A percentile compares a stretch with the other conserved stretches of the same genome.
These are phyloP conservation scores for Obba rivulosa DNA, from an alignment of 768 basidiomycete species.

Conservation along the genomic window DNA sequence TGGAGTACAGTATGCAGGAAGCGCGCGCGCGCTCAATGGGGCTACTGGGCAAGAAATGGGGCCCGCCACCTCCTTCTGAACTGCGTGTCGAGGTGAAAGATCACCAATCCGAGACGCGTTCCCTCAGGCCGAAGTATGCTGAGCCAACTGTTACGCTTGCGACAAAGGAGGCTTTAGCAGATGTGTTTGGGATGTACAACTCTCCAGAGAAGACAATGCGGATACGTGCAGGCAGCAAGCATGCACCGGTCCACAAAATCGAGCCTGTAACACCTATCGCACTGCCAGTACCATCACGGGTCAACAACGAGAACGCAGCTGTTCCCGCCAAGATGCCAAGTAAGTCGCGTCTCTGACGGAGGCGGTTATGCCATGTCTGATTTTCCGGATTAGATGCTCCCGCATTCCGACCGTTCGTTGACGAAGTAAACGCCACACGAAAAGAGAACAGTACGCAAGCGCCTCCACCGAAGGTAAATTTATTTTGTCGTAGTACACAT, in stretches of 20 bases:
- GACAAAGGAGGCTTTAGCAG: slow-evolving; percentile 90
- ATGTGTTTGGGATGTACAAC: slow-evolving; percentile 96
- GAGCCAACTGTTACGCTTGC: slow-evolving; percentile 95
- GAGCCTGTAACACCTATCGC: slow-evolving; percentile 43
- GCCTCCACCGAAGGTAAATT: slow-evolving; percentile 32
- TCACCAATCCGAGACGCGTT: slow-evolving; percentile 36
- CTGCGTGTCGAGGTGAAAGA: slow-evolving; percentile 55
- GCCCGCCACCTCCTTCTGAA: slow-evolving; percentile 46
- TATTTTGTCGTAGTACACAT: background rate
- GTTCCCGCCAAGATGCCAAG: slow-evolving; percentile 30
- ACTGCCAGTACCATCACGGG: slow-evolving; percentile 8
- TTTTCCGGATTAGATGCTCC: background rate
- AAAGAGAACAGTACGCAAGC: slow-evolving; percentile 38
- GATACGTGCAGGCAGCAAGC: slow-evolving; percentile 56
- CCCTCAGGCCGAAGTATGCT: slow-evolving; percentile 40
- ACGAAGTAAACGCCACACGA: slow-evolving; percentile 42
- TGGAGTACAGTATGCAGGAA: slow-evolving; percentile 85
- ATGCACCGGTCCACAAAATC: slow-evolving; percentile 65
- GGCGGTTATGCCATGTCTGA: background rate
- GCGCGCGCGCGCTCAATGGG: slow-evolving; percentile 78
- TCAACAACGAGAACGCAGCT: slow-evolving; percentile 23
- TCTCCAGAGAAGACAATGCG: slow-evolving; percentile 75
- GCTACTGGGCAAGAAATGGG: slow-evolving; percentile 82
- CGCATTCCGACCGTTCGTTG: slow-evolving; percentile 69
- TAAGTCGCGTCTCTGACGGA: slow-evolving; percentile 16